Evolutionary conservation across 208 protist genomes (phyloP).

Genomic region (Jaenimonas drosophilae): DNA sequence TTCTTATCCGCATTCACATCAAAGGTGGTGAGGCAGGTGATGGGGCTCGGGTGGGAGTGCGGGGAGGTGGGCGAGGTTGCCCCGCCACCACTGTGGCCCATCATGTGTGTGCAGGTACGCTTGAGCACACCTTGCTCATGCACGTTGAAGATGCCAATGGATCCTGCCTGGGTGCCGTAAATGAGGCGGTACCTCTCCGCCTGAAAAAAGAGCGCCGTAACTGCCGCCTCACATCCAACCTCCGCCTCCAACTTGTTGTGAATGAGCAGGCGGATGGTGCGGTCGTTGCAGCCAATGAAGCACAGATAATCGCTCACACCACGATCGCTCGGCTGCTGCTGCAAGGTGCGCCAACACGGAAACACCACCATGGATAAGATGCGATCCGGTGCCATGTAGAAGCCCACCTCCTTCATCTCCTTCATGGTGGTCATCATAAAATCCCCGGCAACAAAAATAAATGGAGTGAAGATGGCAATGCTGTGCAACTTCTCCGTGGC

Average conservation of each 20-base stretch:
- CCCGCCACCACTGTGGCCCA: not conserved
- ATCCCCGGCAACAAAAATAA: slow-evolving; percentile 71
- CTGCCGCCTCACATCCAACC: slow-evolving; percentile 50
- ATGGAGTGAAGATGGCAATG: slow-evolving; percentile 65
- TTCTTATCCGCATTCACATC: slow-evolving; percentile 58
- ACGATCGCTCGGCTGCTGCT: not conserved
- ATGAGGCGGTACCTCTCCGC: slow-evolving; percentile 17
- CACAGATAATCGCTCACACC: slow-evolving; percentile 46
- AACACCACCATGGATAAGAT: slow-evolving; percentile 67
- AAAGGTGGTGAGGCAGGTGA: slow-evolving; percentile 32
- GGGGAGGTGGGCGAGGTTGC: not conserved
- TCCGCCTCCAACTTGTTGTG: slow-evolving; percentile 50
- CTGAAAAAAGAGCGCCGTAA: slow-evolving; percentile 44
- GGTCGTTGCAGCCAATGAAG: slow-evolving; percentile 77
- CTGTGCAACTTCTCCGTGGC: slow-evolving; percentile 64
- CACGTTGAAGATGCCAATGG: slow-evolving; percentile 50
- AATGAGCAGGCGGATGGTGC: slow-evolving; percentile 56
- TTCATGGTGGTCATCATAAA: slow-evolving; percentile 75
- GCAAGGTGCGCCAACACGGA: no score
- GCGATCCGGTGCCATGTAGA: slow-evolving; percentile 80
- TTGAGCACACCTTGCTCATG: not conserved
- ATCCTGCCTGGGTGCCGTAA: slow-evolving; percentile 74
- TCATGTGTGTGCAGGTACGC: not conserved
- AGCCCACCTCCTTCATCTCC: slow-evolving; percentile 72
- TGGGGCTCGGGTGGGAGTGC: slow-evolving; percentile 7